Evolutionary conservation across 331 rosid species (phyloP), one percentile per base, ranked within the genome.

Genomic region (Cydonia oblonga): DNA sequence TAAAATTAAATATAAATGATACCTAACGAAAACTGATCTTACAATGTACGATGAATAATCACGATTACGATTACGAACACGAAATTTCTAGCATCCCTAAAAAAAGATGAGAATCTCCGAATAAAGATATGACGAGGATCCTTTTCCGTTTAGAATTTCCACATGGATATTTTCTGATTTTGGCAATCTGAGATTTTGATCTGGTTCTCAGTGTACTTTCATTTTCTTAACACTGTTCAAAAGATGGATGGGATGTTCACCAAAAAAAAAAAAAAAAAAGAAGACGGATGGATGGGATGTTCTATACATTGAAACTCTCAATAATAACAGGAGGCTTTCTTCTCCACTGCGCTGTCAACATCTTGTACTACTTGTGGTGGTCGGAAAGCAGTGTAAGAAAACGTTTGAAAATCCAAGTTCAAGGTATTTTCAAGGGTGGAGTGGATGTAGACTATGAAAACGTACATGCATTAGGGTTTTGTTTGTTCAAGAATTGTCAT

Each of bases 231-330:
- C 75, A 77, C 53, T 75, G 66, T 42, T 73, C 71, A 75, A 74
- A 76, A 66, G 72, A 67, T 69, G 74, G 70, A 35, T n/a, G 40
- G 59, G 38, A 25, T 70, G 58, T 29, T 59, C 70, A n/a, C n/a
- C n/a, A n/a, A n/a, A n/a, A n/a, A n/a, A n/a, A n/a, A n/a, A n/a
- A n/a, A n/a, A n/a, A n/a, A n/a, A n/a, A n/a, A n/a, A n/a, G n/a
- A n/a, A n/a, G n/a, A n/a, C n/a, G n/a, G n/a, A n/a, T n/a, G n/a
- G n/a, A n/a, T n/a, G 40, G 59, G 38, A 25, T 70, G 58, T 29
- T 59, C 70, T 77, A 84, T 82, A 69, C 90, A 83, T 79, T 81
- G 88, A 86, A 87, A 76, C 81, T 84, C 4, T 19, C 78, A 28
- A 86, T 81, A 85, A 83, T 88, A 82, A 82, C 91, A 88, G 80